Evolutionary conservation across 805 yeast species (phyloP).

Genomic region (Yarrowia phangngaensis): DNA sequence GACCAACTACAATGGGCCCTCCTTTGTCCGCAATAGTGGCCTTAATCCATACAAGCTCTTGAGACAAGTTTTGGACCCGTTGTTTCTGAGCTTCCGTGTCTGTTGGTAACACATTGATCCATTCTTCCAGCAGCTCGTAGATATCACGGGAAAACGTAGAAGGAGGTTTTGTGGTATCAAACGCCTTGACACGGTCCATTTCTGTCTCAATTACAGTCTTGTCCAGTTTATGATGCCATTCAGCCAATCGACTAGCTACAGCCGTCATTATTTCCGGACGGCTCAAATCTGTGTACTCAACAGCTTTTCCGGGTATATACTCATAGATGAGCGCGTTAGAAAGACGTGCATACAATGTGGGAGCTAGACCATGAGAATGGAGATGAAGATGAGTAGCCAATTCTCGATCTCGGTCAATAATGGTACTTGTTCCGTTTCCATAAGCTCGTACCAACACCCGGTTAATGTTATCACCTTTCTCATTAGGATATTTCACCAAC

Average conservation of each 20-base stretch:
- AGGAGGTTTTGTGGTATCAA: slow-evolving; percentile 42
- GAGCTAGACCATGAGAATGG: slow-evolving; percentile 59
- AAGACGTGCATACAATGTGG: slow-evolving; percentile 63
- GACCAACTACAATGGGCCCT: slow-evolving; percentile 55
- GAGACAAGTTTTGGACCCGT: slow-evolving; percentile 43
- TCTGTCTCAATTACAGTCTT: slow-evolving; percentile 44
- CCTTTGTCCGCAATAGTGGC: slow-evolving; percentile 45
- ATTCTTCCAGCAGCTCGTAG: slow-evolving; percentile 58
- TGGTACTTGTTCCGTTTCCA: slow-evolving; percentile 67
- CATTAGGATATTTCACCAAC: slow-evolving; percentile 29
- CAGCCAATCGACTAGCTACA: slow-evolving; percentile 63
- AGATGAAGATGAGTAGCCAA: slow-evolving; percentile 65
- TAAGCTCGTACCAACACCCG: slow-evolving; percentile 58
- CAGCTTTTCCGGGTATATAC: slow-evolving; percentile 59
- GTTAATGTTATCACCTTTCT: slow-evolving; percentile 27
- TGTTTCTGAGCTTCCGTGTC: slow-evolving; percentile 38
- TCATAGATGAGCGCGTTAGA: slow-evolving; percentile 73
- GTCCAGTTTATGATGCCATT: slow-evolving; percentile 59
- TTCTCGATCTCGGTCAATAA: slow-evolving; percentile 71
- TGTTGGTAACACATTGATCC: slow-evolving; percentile 62
- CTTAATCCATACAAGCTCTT: slow-evolving; percentile 57
- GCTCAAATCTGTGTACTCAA: slow-evolving; percentile 53
- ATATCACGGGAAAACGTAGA: slow-evolving; percentile 42
- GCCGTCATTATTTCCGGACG: slow-evolving; percentile 48
- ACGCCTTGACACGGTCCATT: slow-evolving; percentile 32